Evolutionary conservation across 257 asterid species (phyloP).

Genomic region (Lycium ferocissimum): DNA sequence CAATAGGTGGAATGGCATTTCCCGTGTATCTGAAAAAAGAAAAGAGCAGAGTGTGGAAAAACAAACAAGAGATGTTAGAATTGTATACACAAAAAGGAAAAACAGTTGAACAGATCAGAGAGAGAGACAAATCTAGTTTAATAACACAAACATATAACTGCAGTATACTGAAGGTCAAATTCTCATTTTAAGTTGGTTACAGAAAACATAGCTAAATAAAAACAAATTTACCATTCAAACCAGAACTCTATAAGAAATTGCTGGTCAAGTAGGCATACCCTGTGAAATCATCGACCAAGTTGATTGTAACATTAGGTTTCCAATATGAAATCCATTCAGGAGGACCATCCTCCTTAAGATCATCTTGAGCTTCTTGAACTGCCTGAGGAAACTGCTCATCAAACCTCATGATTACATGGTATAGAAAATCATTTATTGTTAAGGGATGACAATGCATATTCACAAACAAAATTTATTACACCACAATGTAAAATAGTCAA

Average conservation of each 20-base stretch:
- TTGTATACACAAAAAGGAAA: background rate
- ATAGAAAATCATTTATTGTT: background rate
- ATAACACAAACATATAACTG: background rate
- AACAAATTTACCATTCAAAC: background rate
- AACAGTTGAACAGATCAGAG: slow-evolving; percentile 19
- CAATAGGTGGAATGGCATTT: slow-evolving; percentile 86
- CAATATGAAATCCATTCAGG: slow-evolving; percentile 88
- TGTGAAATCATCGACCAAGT: slow-evolving; percentile 94
- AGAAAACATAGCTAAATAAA: background rate
- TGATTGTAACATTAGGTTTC: slow-evolving; percentile 93
- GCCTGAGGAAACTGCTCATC: slow-evolving; percentile 51
- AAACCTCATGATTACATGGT: background rate
- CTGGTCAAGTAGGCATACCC: slow-evolving; percentile 51
- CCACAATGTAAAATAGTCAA: background rate
- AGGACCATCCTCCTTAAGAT: slow-evolving; percentile 65
- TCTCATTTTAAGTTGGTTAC: background rate
- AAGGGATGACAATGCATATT: background rate
- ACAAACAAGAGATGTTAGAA: background rate
- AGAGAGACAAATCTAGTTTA: background rate
- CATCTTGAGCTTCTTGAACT: slow-evolving; percentile 56
- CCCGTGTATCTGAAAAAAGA: slow-evolving; percentile 70
- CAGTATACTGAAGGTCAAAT: background rate
- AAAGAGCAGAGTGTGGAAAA: slow-evolving; percentile 5
- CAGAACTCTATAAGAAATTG: background rate
- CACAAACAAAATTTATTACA: background rate